Base-by-base conservation (phyloP, 2,329 filamentous ascomycete genomes). In the Nothopassalora personata region DNA sequence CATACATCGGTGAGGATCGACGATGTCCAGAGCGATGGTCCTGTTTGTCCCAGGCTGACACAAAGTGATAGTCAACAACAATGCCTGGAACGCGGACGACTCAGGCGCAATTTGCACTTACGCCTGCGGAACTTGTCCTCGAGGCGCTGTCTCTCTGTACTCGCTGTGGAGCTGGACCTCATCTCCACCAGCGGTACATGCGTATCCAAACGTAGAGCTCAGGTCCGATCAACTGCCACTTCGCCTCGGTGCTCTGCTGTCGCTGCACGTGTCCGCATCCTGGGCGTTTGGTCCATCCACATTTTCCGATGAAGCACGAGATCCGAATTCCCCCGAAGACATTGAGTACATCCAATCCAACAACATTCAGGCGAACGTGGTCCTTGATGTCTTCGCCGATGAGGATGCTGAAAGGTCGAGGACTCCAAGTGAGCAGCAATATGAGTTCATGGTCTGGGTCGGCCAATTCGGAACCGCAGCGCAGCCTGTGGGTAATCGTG, bases 401-500 rank as follows among this genome's bases (percentile, higher is more conserved):
- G 60, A 57, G 27, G 61, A 65, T 34, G 39, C 30, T 30, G 47
- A 63, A 23, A 56, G 49, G 52, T 59, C 58, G 28, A 46, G 43
- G 7, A 58, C 53, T 9, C 53, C 61, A 4, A 56, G 48, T 10
- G 46, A 65, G 47, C 63, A 65, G 50, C 59, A 53, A 19, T 65
- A 65, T 34, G 63, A 65, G 39, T 46, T 65, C 47, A 65, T 65
- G 63, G 57, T 65, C 9, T 65, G 63, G 63, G 53, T 63, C 11
- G 63, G 58, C 10, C 58, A 59, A n/a, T 64, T 64, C 43, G 62
- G 62, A 1, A 43, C 50, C 8, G 56, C 56, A 47, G 54, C 58
- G 10, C 57, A 56, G 58, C 62, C 62, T 10, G 54, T 64, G 10
- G 62, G 62, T 11, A 64, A 54, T 31, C 49, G 36, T 15, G 43